phyloP scores from a whole-genome alignment of 164 flowering plant species.

The Umbilicus rupestris region DNA sequence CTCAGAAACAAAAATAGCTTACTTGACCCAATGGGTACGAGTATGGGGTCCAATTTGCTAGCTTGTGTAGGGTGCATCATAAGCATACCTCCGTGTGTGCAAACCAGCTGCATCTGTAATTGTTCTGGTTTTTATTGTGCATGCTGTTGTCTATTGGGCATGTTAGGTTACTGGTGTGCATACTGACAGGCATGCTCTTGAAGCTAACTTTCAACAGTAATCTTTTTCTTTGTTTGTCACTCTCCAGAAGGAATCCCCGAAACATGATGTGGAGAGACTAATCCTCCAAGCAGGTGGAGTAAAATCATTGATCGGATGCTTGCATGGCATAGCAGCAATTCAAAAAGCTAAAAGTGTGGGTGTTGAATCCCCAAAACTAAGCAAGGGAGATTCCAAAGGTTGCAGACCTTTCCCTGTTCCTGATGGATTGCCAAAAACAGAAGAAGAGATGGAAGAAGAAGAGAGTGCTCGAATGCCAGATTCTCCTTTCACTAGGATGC shows the following conservation, averaged over 20 bases:
- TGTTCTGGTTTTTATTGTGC: not conserved
- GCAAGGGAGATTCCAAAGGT: slow-evolving; percentile 1
- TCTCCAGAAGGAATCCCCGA: slow-evolving; percentile 42
- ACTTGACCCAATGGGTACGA: no score
- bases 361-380: not conserved
- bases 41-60: no score
- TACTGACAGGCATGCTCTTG: not conserved
- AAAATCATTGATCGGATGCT: slow-evolving; percentile 43
- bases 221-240: not conserved
- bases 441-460: slow-evolving; percentile 74
- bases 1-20: no score
- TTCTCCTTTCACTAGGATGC: slow-evolving; percentile 64
- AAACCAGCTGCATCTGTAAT: not conserved
- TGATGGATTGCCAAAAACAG: slow-evolving; percentile 69
- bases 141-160: not conserved
- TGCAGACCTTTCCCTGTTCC: slow-evolving; percentile 39
- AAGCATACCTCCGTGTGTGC: not conserved
- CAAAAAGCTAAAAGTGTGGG: slow-evolving; percentile 20
- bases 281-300: slow-evolving; percentile 53
- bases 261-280: slow-evolving; percentile 55
- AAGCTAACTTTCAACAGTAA: not conserved
- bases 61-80: no score
- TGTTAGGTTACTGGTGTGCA: not conserved
- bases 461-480: slow-evolving; percentile 72
- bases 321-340: slow-evolving; percentile 47